Conservation (phyloP, 2,329 filamentous ascomycete genomes). For the Phyllachora maydis region DNA sequence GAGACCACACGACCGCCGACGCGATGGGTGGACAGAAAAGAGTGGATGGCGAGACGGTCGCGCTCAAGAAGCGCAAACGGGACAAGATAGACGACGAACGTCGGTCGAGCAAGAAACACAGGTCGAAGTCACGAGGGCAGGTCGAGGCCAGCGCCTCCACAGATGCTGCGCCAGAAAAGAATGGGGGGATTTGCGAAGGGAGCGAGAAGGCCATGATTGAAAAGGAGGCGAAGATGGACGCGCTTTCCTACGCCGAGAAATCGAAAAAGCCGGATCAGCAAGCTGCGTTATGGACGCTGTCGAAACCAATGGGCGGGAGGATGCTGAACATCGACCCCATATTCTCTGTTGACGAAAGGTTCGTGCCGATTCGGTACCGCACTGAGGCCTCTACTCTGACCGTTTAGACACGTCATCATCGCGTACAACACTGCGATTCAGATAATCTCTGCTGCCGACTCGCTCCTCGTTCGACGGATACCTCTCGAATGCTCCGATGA, state of each 20-base stretch:
- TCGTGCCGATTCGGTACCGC: conserved; percentile 8
- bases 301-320: conserved; percentile 41
- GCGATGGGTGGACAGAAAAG: too few relatives aligned
- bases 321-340: conserved; percentile 46
- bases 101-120: conserved; percentile 7
- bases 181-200: too few relatives aligned
- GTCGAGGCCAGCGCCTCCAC: too few relatives aligned
- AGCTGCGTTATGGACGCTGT: conserved; percentile 29
- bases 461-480: conserved; percentile 58
- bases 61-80: conserved; percentile 12
- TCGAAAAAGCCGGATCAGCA: conserved; percentile 1
- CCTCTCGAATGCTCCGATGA: conserved; percentile 18
- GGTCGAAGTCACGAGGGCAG: too few relatives aligned
- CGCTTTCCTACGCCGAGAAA: too few relatives aligned
- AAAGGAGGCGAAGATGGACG: too few relatives aligned
- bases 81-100: conserved; percentile 10
- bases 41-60: conserved; percentile 8
- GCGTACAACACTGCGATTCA: conserved; percentile 57
- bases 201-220: too few relatives aligned
- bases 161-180: too few relatives aligned
- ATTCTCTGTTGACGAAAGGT: conserved; percentile 40
- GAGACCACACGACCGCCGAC: too few relatives aligned
- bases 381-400: conserved; percentile 8
- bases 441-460: conserved; percentile 64
- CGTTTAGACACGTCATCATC: conserved; percentile 47